phyloP scores from a whole-genome alignment of 2,329 filamentous ascomycete genomes.

The Colletotrichum sp. region DNA sequence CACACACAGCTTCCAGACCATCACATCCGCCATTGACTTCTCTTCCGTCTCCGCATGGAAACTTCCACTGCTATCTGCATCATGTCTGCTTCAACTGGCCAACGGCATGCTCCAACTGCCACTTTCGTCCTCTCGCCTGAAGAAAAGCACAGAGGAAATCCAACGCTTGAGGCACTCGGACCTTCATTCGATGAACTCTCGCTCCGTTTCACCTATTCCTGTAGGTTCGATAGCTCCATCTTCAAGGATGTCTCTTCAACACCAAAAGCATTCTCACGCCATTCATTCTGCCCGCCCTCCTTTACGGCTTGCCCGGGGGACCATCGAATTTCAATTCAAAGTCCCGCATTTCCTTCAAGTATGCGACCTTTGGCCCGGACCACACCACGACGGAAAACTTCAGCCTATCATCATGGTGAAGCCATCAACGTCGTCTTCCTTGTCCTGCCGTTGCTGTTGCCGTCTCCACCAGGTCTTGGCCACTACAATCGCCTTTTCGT shows the following conservation, averaged over 20 bases:
- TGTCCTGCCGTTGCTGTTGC: not conserved
- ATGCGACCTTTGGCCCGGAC: not conserved
- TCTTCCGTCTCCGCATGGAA: not conserved
- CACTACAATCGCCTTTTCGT: not conserved
- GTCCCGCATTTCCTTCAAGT: not conserved
- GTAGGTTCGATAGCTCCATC: not conserved
- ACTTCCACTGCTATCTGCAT: not conserved
- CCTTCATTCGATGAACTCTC: conserved; percentile 12
- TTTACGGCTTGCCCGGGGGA: conserved; percentile 5
- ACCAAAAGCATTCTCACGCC: not conserved
- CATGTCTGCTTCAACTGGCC: conserved; percentile 1
- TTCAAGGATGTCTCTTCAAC: not conserved
- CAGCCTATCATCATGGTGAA: not conserved
- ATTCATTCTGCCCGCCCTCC: not conserved
- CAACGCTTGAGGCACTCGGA: conserved; percentile 13
- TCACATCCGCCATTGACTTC: not conserved
- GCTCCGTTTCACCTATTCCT: conserved; percentile 11
- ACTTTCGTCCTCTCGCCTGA: not conserved
- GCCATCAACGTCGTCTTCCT: not conserved
- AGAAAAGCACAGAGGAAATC: conserved; percentile 6
- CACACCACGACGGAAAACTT: not conserved
- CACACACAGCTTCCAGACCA: not conserved
- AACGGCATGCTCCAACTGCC: not conserved
- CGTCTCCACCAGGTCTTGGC: not conserved
- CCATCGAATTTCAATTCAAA: not conserved